Percentiles rank a stretch among this genome's conserved stretches.
phyloP scores from a whole-genome alignment of 495 filamentous ascomycete genomes.

The Clohesyomyces aquaticus region DNA sequence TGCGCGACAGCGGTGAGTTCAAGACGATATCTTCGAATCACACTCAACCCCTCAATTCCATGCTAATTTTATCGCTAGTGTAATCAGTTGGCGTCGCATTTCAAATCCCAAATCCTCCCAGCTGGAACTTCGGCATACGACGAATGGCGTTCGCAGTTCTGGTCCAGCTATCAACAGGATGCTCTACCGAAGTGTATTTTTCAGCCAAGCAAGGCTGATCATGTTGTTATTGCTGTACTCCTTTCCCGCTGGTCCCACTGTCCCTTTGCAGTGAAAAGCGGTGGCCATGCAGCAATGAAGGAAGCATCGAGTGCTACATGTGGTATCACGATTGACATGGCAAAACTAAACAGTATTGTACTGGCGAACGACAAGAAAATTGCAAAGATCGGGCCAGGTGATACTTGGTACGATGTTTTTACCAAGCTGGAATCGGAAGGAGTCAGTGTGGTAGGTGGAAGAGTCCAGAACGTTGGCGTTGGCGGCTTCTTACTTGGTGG shows the following conservation, averaged over 20 bases:
- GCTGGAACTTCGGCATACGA: not conserved
- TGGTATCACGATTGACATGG: constrained; percentile 62
- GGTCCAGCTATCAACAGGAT: not conserved
- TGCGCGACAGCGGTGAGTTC: no score
- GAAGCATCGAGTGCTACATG: constrained; percentile 53
- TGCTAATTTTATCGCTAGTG: not conserved
- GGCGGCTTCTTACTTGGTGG: constrained; percentile 60
- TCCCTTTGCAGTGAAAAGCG: constrained; percentile 55
- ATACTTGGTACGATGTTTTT: constrained; percentile 59
- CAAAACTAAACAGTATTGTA: constrained; percentile 49
- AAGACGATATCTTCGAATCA: not conserved
- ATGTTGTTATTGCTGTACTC: constrained; percentile 49
- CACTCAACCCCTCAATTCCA: not conserved
- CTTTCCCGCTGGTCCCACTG: constrained; percentile 44
- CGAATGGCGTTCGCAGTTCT: constrained; percentile 2
- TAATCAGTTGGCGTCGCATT: not conserved
- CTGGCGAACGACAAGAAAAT: constrained; percentile 44
- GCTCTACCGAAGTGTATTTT: constrained; percentile 47
- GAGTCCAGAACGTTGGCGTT: constrained; percentile 58
- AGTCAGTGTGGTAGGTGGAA: constrained; percentile 57
- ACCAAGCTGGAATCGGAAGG: constrained; percentile 51
- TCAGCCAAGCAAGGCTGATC: constrained; percentile 42
- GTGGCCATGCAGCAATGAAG: constrained; percentile 55
- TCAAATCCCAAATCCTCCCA: not conserved
- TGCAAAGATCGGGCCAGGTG: constrained; percentile 52